Base-by-base conservation (phyloP, 495 filamentous ascomycete species). In the Talaromyces wortmannii region DNA sequence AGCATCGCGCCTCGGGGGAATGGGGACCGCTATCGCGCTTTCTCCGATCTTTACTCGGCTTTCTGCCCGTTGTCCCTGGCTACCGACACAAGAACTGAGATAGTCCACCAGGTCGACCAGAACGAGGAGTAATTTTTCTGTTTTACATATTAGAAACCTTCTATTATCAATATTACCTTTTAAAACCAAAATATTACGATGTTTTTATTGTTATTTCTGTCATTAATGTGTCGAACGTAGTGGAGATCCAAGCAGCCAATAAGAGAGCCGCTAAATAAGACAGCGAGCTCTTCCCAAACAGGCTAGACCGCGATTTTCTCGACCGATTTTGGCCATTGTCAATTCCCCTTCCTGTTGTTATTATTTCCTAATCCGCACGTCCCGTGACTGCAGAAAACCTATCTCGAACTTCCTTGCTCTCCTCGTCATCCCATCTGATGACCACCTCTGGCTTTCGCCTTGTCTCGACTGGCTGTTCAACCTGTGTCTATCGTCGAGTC, bases 371-470 rank as follows among this genome's bases (percentile, higher is more conserved):
- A 31, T 50, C 17, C 30, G 48, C 12, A 40, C 50, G 32, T 52
- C 50, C 50, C 50, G 50, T 52, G 50, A 52, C 50, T 31, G 15
- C 2, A 7, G 0, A 43, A 52, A 40, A 52, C 50, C 50, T 52
- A 52, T 29, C 11, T 15, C 45, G 23, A 47, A 29, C 16, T 12
- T 15, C 15, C 6, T 47, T 8, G 23, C 6, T 12, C 45, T 40
- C 13, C 23, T 23, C 23, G 23, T 5, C 5, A 40, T 40, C 36
- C 8, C 36, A 1, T 40, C 36, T 40, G 36, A 40, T 40, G 36
- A 40, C 5, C 13, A 5, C 36, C 2, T 40, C 13, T 40, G 5
- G 36, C 8, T 5, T 40, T 40, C 36, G 36, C 8, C 8, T 10
- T 40, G 2, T 40, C 36, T 40, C 36, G 36, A 10, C 36, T 40